phyloP scores from a whole-genome alignment of 306 rosid genomes.

The Heteromeles arbutifolia region DNA sequence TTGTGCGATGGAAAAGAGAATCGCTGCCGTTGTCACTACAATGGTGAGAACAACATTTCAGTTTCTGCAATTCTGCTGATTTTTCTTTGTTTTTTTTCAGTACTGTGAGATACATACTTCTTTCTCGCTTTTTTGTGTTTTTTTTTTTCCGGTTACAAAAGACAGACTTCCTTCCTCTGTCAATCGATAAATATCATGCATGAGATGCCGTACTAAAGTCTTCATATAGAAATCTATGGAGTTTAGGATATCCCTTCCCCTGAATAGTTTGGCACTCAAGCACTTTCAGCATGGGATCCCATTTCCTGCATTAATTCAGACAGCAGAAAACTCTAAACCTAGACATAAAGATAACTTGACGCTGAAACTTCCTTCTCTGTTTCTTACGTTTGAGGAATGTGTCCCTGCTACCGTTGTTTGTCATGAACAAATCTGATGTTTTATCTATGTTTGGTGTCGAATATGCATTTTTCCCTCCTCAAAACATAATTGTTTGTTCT shows the following conservation, averaged over 20 bases:
- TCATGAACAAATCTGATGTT: background rate
- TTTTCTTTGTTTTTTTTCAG: background rate
- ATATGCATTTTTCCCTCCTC: too few species aligned
- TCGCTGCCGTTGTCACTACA: conserved; percentile 58
- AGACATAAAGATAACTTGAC: background rate
- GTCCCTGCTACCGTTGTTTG: background rate
- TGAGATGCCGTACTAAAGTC: background rate
- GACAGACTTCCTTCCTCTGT: background rate
- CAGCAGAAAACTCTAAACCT: background rate
- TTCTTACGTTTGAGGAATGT: background rate
- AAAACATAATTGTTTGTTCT: too few species aligned
- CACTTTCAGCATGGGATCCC: background rate
- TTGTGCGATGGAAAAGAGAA: conserved; percentile 44
- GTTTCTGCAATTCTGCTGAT: conserved; percentile 4
- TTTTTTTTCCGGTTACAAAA: background rate
- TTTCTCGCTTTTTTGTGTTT: too few species aligned
- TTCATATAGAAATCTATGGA: background rate
- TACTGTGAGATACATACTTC: too few species aligned
- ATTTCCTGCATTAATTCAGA: background rate
- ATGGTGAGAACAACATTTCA: conserved; percentile 46
- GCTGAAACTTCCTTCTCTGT: background rate
- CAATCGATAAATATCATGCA: background rate
- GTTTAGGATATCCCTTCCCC: background rate
- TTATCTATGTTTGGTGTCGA: background rate
- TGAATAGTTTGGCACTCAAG: background rate